Percentiles rank a stretch among this genome's conserved stretches.
Conservation (phyloP, 192 early-diverging fungal genomes). For the Spizellomyces punctatus region DNA sequence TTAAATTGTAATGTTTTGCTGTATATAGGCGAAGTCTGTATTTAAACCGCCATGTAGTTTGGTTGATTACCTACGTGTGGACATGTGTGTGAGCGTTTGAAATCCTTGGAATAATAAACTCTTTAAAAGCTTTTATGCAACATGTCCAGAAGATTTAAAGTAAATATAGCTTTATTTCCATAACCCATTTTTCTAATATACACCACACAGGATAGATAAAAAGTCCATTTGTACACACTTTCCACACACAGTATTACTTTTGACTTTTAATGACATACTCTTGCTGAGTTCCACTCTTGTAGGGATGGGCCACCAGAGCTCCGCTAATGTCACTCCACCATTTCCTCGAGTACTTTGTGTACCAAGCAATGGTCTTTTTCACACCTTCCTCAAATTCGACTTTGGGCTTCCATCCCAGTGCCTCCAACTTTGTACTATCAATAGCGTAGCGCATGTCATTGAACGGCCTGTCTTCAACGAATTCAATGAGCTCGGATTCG, state of each 20-base stretch:
- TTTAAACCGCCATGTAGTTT: no score
- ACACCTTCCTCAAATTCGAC: constrained; percentile 67
- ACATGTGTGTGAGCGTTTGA: no score
- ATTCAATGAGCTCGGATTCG: constrained; percentile 56
- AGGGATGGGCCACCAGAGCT: constrained; percentile 25
- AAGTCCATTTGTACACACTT: no score
- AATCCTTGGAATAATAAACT: no score
- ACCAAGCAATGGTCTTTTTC: constrained; percentile 52
- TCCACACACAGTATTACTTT: not conserved
- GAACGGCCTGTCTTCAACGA: constrained; percentile 75
- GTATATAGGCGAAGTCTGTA: no score
- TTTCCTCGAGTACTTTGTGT: constrained; percentile 21
- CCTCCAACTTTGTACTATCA: constrained; percentile 67
- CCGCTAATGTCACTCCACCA: constrained; percentile 27
- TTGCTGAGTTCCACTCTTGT: constrained; percentile 25
- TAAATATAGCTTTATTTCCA: no score
- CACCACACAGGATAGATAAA: no score
- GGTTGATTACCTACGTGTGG: no score
- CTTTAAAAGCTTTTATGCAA: no score
- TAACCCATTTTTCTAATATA: no score
- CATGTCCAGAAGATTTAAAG: no score
- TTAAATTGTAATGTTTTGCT: no score
- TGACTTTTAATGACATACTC: constrained; percentile 19
- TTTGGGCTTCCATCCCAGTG: constrained; percentile 68
- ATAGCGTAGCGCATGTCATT: constrained; percentile 80